A percentile compares a stretch with the other conserved stretches of the same genome.
phyloP scores from a whole-genome alignment of 352 stramenopile genomes.

The Phytophthora multivora region DNA sequence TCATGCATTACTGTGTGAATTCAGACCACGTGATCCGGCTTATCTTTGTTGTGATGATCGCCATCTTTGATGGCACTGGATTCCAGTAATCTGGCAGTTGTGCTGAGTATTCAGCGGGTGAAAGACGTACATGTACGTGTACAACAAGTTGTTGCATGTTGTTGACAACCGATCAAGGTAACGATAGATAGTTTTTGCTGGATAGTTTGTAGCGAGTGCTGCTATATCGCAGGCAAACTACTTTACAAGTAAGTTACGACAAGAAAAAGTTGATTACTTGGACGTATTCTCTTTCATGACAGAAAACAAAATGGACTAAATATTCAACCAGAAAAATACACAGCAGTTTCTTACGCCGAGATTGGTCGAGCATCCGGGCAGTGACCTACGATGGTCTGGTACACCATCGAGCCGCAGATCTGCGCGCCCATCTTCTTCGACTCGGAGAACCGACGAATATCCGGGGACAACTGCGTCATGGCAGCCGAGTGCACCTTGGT shows the following conservation, averaged over 20 bases:
- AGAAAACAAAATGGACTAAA: slow-evolving; percentile 29
- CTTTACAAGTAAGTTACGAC: too few relatives aligned
- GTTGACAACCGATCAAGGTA: too few relatives aligned
- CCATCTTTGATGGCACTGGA: background rate
- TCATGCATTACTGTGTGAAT: too few relatives aligned
- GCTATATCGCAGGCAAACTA: too few relatives aligned
- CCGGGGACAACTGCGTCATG: slow-evolving; percentile 22
- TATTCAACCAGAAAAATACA: slow-evolving; percentile 20
- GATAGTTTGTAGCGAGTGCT: too few relatives aligned
- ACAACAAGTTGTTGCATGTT: too few relatives aligned
- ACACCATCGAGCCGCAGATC: slow-evolving; percentile 37
- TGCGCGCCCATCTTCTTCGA: slow-evolving; percentile 40
- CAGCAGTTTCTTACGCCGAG: slow-evolving; percentile 12
- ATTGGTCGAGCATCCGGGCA: slow-evolving; percentile 32
- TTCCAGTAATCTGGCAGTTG: too few relatives aligned
- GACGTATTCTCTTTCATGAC: background rate
- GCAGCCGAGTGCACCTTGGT: slow-evolving; percentile 38
- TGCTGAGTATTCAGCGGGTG: too few relatives aligned
- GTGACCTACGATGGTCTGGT: slow-evolving; percentile 36
- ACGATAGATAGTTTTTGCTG: too few relatives aligned
- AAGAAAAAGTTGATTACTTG: slow-evolving; percentile 6
- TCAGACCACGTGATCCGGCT: too few relatives aligned
- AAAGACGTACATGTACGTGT: too few relatives aligned
- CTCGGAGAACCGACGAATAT: slow-evolving; percentile 35
- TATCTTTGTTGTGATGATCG: background rate